Conservation (phyloP, 495 filamentous ascomycete genomes). For the Amniculicola lignicola region DNA sequence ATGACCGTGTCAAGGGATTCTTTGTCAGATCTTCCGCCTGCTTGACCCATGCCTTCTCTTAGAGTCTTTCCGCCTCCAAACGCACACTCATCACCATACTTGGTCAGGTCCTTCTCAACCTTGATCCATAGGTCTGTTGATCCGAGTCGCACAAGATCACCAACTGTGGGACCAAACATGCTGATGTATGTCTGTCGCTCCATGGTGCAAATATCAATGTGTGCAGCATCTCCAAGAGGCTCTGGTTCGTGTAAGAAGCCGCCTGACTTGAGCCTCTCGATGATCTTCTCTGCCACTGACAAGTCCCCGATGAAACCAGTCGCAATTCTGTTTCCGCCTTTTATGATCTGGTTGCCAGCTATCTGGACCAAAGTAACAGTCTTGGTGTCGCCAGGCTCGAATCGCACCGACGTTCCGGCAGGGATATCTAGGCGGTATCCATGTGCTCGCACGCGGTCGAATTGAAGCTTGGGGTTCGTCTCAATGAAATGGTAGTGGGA, state of each 20-base stretch:
- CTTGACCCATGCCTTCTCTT: slow-evolving; percentile 95
- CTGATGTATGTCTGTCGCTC: slow-evolving; percentile 71
- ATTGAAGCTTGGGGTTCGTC: slow-evolving; percentile 83
- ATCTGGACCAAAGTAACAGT: slow-evolving; percentile 94
- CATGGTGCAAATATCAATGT: slow-evolving; percentile 63
- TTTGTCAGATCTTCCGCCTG: slow-evolving; percentile 65
- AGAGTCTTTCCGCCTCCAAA: slow-evolving; percentile 96
- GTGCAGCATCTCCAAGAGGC: slow-evolving; percentile 53
- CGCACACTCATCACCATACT: slow-evolving; percentile 89
- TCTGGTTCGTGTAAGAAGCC: slow-evolving; percentile 78
- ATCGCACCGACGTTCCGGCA: slow-evolving; percentile 88
- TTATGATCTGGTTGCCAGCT: slow-evolving; percentile 75
- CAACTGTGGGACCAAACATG: slow-evolving; percentile 93
- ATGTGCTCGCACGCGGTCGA: slow-evolving; percentile 81
- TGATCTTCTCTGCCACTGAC: slow-evolving; percentile 59
- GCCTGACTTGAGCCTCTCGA: slow-evolving; percentile 59
- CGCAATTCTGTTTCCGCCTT: slow-evolving; percentile 78
- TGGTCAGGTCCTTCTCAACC: slow-evolving; percentile 83
- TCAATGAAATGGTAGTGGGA: slow-evolving; percentile 98
- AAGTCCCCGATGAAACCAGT: slow-evolving; percentile 64
- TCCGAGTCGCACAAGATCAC: slow-evolving; percentile 78
- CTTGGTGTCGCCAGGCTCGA: slow-evolving; percentile 91
- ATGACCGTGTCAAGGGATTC: slow-evolving; percentile 83
- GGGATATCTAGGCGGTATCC: slow-evolving; percentile 87
- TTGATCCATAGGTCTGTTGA: slow-evolving; percentile 86